Conservation (phyloP, 1,284 basidiomycete species). For the Gymnopus androsaceus region DNA sequence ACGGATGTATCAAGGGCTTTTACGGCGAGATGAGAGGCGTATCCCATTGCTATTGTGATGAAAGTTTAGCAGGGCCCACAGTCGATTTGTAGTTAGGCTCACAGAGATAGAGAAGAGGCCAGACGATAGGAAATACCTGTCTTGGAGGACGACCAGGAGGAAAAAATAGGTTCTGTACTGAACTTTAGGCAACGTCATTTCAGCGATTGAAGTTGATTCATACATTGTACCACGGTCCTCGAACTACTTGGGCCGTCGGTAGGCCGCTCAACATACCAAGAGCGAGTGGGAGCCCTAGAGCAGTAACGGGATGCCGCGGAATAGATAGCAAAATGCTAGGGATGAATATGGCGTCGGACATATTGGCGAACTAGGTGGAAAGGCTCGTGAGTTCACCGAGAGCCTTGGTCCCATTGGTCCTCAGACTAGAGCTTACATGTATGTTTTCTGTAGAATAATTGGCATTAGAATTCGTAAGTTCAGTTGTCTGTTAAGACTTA, state of each 20-base stretch:
- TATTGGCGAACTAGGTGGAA: slow-evolving; percentile 22
- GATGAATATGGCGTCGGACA: slow-evolving; percentile 34
- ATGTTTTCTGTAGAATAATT: too few species aligned
- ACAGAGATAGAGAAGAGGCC: slow-evolving; percentile 55
- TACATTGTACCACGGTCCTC: slow-evolving; percentile 62
- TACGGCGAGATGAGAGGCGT: slow-evolving; percentile 69
- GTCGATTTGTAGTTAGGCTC: slow-evolving; percentile 19
- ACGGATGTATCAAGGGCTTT: slow-evolving; percentile 53
- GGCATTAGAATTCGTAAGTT: too few species aligned
- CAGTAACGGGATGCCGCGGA: slow-evolving; percentile 59
- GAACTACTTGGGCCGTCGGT: slow-evolving; percentile 48
- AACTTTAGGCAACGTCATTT: neutral
- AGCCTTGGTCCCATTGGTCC: too few species aligned
- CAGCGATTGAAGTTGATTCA: slow-evolving; percentile 20
- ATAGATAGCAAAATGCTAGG: slow-evolving; percentile 54
- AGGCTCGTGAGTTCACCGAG: neutral
- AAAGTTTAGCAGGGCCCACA: too few species aligned
- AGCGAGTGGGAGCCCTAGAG: slow-evolving; percentile 63
- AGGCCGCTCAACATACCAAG: slow-evolving; percentile 58
- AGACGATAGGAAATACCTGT: slow-evolving; percentile 60
- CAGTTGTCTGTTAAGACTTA: too few species aligned
- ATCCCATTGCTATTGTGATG: slow-evolving; percentile 73
- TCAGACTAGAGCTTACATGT: too few species aligned
- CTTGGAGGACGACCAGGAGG: slow-evolving; percentile 53
- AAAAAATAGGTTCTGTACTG: slow-evolving; percentile 38